These are phyloP conservation scores for Colletotrichum liaoningense DNA, from an alignment of 2,329 filamentous ascomycete species.

Conservation along the genomic window DNA sequence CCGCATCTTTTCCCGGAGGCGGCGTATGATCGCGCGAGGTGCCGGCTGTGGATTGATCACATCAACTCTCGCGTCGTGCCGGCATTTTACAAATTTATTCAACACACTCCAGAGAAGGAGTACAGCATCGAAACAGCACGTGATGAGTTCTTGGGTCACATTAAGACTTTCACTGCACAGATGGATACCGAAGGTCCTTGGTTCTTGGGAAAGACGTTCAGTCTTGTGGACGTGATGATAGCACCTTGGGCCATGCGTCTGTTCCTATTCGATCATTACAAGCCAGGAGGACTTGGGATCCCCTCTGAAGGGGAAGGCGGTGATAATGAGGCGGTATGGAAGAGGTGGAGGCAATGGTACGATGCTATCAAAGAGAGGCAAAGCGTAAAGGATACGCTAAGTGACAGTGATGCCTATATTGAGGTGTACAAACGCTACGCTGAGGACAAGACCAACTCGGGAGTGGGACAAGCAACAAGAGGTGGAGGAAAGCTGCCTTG, in stretches of 20 bases:
- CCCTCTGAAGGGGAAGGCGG: slow-evolving; percentile 44
- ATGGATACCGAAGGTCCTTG: slow-evolving; percentile 70
- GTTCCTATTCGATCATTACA: slow-evolving; percentile 82
- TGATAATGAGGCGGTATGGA: slow-evolving; percentile 69
- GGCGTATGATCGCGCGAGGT: slow-evolving; percentile 73
- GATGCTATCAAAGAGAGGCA: slow-evolving; percentile 67
- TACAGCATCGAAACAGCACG: slow-evolving; percentile 65
- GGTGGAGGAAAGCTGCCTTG: slow-evolving; percentile 72
- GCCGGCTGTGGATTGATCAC: slow-evolving; percentile 81
- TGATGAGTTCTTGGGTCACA: slow-evolving; percentile 65
- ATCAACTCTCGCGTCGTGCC: slow-evolving; percentile 75
- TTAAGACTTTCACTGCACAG: slow-evolving; percentile 71
- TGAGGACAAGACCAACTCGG: slow-evolving; percentile 71
- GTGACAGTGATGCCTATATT: slow-evolving; percentile 74
- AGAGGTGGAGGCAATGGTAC: slow-evolving; percentile 73
- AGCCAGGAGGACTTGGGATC: slow-evolving; percentile 64
- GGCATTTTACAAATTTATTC: slow-evolving; percentile 72
- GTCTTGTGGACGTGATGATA: slow-evolving; percentile 76
- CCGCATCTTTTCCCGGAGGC: slow-evolving; percentile 68
- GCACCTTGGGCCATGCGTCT: slow-evolving; percentile 80
- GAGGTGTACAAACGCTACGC: slow-evolving; percentile 76
- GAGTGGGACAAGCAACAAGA: slow-evolving; percentile 72
- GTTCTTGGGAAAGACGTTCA: slow-evolving; percentile 73
- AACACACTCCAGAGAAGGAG: slow-evolving; percentile 62
- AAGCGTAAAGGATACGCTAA: slow-evolving; percentile 76